phyloP scores from a whole-genome alignment of 1,284 basidiomycete genomes.

The Puccinia triticina region DNA sequence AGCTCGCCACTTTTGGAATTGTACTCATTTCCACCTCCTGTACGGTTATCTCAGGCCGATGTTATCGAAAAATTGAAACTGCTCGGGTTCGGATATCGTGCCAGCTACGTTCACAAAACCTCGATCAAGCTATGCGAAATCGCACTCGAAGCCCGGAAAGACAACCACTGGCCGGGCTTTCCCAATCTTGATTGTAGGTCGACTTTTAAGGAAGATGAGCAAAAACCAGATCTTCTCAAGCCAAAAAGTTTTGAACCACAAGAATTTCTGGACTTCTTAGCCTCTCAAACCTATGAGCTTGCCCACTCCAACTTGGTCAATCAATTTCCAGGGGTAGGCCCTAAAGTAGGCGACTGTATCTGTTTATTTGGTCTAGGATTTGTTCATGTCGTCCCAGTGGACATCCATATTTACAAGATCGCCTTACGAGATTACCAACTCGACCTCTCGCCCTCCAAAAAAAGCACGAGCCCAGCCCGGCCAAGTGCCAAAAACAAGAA shows the following conservation, averaged over 20 bases:
- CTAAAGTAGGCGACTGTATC: constrained; percentile 94
- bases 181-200: constrained; percentile 51
- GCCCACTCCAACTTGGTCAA: constrained; percentile 69
- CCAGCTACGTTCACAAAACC: constrained; percentile 82
- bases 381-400: constrained; percentile 38
- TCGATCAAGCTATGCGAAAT: constrained; percentile 62
- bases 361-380: constrained; percentile 81
- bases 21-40: constrained; percentile 83
- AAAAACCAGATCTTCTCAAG: background rate
- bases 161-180: constrained; percentile 61
- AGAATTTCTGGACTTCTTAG: constrained; percentile 64
- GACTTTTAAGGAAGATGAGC: constrained; percentile 51
- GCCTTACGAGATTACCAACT: constrained; percentile 42
- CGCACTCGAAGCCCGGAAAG: constrained; percentile 66
- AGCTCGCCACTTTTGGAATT: constrained; percentile 63
- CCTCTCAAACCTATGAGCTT: constrained; percentile 67
- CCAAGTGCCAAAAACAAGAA: background rate
- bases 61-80: constrained; percentile 71
- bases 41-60: constrained; percentile 68
- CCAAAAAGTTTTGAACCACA: constrained; percentile 54
- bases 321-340: constrained; percentile 83
- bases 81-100: constrained; percentile 94
- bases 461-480: background rate
- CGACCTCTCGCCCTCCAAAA: background rate
- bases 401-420: constrained; percentile 47